These are phyloP conservation scores for Cadophora sp. DNA, from an alignment of 2,329 filamentous ascomycete species.

Conservation along the genomic window DNA sequence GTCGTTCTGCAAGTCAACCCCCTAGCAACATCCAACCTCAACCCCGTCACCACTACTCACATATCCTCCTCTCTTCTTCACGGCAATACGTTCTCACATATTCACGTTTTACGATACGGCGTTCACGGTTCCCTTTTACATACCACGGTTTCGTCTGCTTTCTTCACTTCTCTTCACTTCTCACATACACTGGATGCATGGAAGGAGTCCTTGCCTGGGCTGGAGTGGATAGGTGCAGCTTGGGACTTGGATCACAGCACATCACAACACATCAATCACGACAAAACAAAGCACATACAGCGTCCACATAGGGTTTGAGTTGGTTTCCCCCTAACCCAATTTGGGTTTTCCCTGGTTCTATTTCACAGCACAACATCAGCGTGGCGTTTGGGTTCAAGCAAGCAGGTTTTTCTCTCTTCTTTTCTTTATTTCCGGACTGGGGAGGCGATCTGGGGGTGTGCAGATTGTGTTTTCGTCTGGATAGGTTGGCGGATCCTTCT, in stretches of 20 bases:
- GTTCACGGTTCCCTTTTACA: constrained; percentile 9
- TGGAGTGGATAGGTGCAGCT: not conserved
- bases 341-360: not conserved
- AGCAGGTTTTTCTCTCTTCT: not conserved
- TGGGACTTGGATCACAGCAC: constrained; percentile 8
- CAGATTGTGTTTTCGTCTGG: constrained; percentile 7
- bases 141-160: constrained; percentile 5
- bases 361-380: constrained; percentile 11
- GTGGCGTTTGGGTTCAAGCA: constrained; percentile 17
- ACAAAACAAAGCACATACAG: constrained; percentile 9
- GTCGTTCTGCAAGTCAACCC: not conserved
- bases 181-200: constrained; percentile 11
- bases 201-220: not conserved
- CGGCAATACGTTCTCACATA: constrained; percentile 2
- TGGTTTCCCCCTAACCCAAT: not conserved
- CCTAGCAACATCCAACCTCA: not conserved
- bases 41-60: not conserved
- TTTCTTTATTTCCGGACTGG: not conserved
- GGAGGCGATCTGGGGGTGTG: not conserved
- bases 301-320: constrained; percentile 3
- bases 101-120: constrained; percentile 5
- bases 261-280: not conserved
- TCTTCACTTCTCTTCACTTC: constrained; percentile 2
- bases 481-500: not conserved
- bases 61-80: not conserved